Evolutionary conservation across 495 filamentous ascomycete genomes (phyloP), one percentile per base, ranked within the genome.

Genomic region (Astrothelium subdiscretum): DNA sequence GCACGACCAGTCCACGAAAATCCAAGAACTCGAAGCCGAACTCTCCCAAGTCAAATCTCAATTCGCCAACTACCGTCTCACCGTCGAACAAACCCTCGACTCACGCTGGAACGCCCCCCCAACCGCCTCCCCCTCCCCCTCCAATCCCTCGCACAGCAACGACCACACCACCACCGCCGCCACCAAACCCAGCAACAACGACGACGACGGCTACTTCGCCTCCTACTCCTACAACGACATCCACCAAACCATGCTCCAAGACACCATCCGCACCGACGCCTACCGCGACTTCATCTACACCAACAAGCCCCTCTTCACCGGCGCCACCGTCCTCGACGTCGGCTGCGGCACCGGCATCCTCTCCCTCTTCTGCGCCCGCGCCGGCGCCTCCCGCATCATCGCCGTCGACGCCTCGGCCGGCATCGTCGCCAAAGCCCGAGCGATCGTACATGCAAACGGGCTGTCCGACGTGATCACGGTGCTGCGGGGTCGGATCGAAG

Each of bases 321-420:
- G 87, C 72, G 95, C 95, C 78, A 81, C 90, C 57, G 90, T 97
- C 32, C 83, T 97, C 43, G 92, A 97, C 73, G 90, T 97, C 48
- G 92, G 92, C 58, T 96, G 91, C 70, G 92, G 92, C 59, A 96
- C 92, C 12, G 89, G 87, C 29, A 96, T 97, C 67, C 80, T 97
- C 62, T 95, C 89, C 66, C 90, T 97, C 87, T 96, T 97, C 74
- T 94, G 91, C 61, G 92, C 88, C 51, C 85, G 84, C 72, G 91
- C 92, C 51, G 92, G 92, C 66, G 91, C 92, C 13, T 87, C 88
- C 74, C 87, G 87, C 72, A 92, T 97, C 52, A 89, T 94, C 69
- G 88, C 90, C 26, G 92, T 97, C 20, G 91, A 97, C 74, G 95
- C 95, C 75, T 95, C 91, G 6, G 54, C n/a, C 57, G 87, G 86